Evolutionary conservation across 2,329 filamentous ascomycete genomes (phyloP), one percentile per base, ranked within the genome.

Genomic region (Furcasterigmium furcatum): DNA sequence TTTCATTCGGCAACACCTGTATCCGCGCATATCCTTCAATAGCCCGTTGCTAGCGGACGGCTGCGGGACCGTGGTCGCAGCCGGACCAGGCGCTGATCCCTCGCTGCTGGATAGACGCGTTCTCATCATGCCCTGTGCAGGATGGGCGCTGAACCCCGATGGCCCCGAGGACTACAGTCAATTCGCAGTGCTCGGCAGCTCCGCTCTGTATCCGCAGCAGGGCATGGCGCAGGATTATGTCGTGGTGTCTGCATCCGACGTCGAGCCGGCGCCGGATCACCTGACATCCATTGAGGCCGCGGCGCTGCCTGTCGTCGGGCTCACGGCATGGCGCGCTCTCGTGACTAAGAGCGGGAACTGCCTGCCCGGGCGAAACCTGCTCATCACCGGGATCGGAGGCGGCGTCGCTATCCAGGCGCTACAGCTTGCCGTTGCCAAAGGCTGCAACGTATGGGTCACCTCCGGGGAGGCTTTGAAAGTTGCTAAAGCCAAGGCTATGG

Each of bases 311-410:
- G 70, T 96, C 24, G 90, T 89, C 0, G 92, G 91, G 0, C 62
- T 96, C 49, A 97, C 92, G 2, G 92, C 80, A 5, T 97, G 90
- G 90, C 76, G 92, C 36, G 92, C 91, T 0, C 71, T 95, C 38
- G 80, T 94, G 42, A 86, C 79, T 7, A 97, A 97, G 74, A 83
- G 78, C 40, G 79, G 76, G 4, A 82, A 84, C 52, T 78, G 79
- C 6, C 68, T 72, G 47, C 65, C 68, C 1, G 88, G 88, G 3
- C 71, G 80, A 50, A 95, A 95, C 59, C 74, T 97, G 4, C 71
- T 97, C 22, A 70, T 97, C 35, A 96, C 92, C 5, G 92, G 92
- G 0, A 95, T 97, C 63, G 92, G 92, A 1, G 92, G 92, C 25
- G 92, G 92, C 34, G 92, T 96, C 1, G 92, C 92, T 24, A 70